Conservation (phyloP, 257 asterid species). For the Solanum tarapatanum region DNA sequence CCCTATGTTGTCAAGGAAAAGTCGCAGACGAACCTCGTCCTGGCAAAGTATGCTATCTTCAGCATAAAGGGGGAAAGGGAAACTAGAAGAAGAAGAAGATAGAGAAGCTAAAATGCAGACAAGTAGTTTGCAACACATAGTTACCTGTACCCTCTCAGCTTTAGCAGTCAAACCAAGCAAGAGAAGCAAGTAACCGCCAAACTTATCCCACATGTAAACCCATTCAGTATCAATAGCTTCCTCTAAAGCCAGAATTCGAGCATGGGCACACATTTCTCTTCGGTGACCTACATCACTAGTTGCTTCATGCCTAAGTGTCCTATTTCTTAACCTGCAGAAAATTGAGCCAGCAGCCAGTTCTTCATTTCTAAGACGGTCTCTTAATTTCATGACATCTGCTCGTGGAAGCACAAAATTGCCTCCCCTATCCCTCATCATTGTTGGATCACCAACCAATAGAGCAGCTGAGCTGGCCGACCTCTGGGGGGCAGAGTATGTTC, state of each 20-base stretch:
- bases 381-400: conserved; percentile 93
- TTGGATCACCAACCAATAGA: conserved; percentile 98
- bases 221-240: conserved; percentile 99
- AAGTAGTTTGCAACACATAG: background rate
- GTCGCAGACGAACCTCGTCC: conserved; percentile 97
- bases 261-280: conserved; percentile 99
- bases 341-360: conserved; percentile 89
- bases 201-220: conserved; percentile 99
- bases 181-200: conserved; percentile 96
- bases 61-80: background rate
- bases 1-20: conserved; percentile 96
- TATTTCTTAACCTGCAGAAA: conserved; percentile 46
- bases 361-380: conserved; percentile 95
- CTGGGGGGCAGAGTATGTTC: conserved; percentile 99
- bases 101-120: background rate
- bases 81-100: background rate
- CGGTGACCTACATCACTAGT: conserved; percentile 75
- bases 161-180: conserved; percentile 97
- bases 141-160: conserved; percentile 99
- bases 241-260: conserved; percentile 90
- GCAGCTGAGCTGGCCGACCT: conserved; percentile 98
- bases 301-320: conserved; percentile 58
- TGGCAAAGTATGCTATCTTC: conserved; percentile 18
- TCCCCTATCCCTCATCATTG: conserved; percentile 77
- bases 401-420: conserved; percentile 98